A percentile compares a stretch with the other conserved stretches of the same genome.
Conservation (phyloP, 1,284 basidiomycete species). For the Singerocomus inundabilis region DNA sequence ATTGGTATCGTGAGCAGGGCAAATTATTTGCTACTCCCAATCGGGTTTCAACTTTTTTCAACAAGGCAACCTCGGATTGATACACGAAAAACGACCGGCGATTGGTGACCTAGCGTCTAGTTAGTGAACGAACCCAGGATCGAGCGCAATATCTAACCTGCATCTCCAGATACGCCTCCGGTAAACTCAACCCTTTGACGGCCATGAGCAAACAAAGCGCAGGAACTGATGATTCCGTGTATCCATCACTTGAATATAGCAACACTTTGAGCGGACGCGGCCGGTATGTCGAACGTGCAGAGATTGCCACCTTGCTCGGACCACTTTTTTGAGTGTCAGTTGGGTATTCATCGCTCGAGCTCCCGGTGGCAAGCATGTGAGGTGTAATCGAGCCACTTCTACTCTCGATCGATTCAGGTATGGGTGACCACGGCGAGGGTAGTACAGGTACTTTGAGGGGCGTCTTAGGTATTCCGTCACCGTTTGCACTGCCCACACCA, state of each 20-base stretch:
- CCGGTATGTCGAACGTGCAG: slow-evolving; percentile 18
- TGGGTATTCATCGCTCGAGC: slow-evolving; percentile 18
- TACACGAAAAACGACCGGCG: slow-evolving; percentile 90
- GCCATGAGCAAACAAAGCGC: slow-evolving; percentile 91
- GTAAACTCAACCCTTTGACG: slow-evolving; percentile 63
- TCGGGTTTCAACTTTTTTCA: slow-evolving; percentile 71
- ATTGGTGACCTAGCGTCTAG: slow-evolving; percentile 51
- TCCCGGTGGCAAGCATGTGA: slow-evolving; percentile 2
- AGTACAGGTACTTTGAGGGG: slow-evolving; percentile 8
- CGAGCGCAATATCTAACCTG: slow-evolving; percentile 40
- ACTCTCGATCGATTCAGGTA: slow-evolving; percentile 18
- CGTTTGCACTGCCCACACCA: background rate
- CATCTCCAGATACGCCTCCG: slow-evolving; percentile 88
- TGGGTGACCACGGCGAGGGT: slow-evolving; percentile 25
- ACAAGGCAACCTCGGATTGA: slow-evolving; percentile 73
- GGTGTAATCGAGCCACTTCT: slow-evolving; percentile 21
- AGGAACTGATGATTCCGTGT: slow-evolving; percentile 89
- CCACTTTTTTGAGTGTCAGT: slow-evolving; percentile 7
- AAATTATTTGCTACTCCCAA: slow-evolving; percentile 33
- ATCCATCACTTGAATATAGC: slow-evolving; percentile 77
- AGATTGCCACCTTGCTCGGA: slow-evolving; percentile 1
- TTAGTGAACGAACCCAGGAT: background rate
- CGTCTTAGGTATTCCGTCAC: slow-evolving; percentile 13
- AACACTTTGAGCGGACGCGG: slow-evolving; percentile 68
- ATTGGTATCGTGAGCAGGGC: slow-evolving; percentile 26